These are phyloP conservation scores for Tetrapisispora nanseiensis DNA, from an alignment of 805 yeast genomes.

Conservation along the genomic window DNA sequence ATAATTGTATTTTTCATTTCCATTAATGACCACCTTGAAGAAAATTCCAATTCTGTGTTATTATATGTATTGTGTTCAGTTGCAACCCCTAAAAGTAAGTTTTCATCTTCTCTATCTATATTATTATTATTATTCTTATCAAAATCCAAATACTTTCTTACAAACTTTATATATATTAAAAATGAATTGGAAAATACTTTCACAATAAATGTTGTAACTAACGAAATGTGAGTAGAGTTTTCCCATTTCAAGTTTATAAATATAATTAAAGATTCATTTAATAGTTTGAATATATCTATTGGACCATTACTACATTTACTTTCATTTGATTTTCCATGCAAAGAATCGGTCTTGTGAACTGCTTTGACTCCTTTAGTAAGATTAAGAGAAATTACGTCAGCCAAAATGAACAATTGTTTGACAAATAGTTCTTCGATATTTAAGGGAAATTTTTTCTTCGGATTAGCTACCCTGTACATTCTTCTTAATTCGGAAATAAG, in stretches of 20 bases:
- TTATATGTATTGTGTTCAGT: slow-evolving; percentile 1
- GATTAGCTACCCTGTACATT: slow-evolving; percentile 40
- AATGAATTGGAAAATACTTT: slow-evolving; percentile 56
- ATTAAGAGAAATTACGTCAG: slow-evolving; percentile 36
- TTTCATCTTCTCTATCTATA: not conserved
- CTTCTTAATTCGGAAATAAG: slow-evolving; percentile 43
- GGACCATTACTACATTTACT: slow-evolving; percentile 50
- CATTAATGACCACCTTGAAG: no score
- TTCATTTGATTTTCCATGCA: slow-evolving; percentile 40
- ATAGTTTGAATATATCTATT: slow-evolving; percentile 53
- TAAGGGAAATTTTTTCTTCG: slow-evolving; percentile 37
- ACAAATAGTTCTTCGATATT: slow-evolving; percentile 49
- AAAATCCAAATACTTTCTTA: no score
- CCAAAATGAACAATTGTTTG: slow-evolving; percentile 35
- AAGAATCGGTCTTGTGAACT: slow-evolving; percentile 53
- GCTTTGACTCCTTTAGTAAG: slow-evolving; percentile 41
- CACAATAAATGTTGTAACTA: slow-evolving; percentile 48
- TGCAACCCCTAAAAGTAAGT: not conserved
- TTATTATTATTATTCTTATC: no score
- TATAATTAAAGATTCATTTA: slow-evolving; percentile 48
- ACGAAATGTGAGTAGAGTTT: slow-evolving; percentile 51
- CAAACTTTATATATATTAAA: slow-evolving; percentile 37
- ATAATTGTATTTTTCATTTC: slow-evolving; percentile 45
- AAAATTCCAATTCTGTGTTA: no score
- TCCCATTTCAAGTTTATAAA: slow-evolving; percentile 57